These are phyloP conservation scores for Grammothele lineata DNA, from an alignment of 768 basidiomycete genomes.

Conservation along the genomic window DNA sequence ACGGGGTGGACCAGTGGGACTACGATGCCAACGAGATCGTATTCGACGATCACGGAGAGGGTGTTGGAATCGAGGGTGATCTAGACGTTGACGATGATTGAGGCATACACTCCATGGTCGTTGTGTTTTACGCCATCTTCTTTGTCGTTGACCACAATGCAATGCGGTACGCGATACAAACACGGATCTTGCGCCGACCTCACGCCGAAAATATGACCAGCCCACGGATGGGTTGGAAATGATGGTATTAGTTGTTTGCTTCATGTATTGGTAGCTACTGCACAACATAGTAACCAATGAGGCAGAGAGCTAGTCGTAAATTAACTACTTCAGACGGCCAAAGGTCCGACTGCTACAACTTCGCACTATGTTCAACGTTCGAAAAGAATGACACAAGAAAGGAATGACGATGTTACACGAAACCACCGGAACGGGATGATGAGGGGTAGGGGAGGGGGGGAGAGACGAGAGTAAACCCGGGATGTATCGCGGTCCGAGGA, in stretches of 20 bases:
- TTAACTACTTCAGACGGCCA: conserved; percentile 5
- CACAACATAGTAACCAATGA: conserved; percentile 15
- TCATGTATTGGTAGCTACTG: conserved; percentile 9
- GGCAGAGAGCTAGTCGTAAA: conserved; percentile 5
- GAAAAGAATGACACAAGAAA: conserved; percentile 11
- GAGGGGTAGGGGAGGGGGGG: conserved; percentile 1
- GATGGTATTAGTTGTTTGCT: conserved; percentile 8
- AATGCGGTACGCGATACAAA: too few relatives aligned
- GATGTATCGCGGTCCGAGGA: background rate
- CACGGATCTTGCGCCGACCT: too few relatives aligned
- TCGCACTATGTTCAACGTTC: conserved; percentile 5
- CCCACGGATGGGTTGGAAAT: background rate
- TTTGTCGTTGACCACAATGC: too few relatives aligned
- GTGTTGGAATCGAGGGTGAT: conserved; percentile 65
- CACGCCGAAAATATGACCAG: too few relatives aligned
- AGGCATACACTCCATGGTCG: background rate
- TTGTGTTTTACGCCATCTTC: too few relatives aligned
- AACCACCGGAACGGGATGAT: background rate
- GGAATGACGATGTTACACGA: conserved; percentile 9
- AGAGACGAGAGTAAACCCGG: background rate
- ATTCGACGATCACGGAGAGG: conserved; percentile 66
- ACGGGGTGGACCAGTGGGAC: conserved; percentile 31
- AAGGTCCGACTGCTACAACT: conserved; percentile 10
- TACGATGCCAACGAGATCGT: conserved; percentile 46
- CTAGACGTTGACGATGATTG: conserved; percentile 63